Evolutionary conservation across 257 asterid species (phyloP), one percentile per base, ranked within the genome.

Genomic region (Mentha longifolia): DNA sequence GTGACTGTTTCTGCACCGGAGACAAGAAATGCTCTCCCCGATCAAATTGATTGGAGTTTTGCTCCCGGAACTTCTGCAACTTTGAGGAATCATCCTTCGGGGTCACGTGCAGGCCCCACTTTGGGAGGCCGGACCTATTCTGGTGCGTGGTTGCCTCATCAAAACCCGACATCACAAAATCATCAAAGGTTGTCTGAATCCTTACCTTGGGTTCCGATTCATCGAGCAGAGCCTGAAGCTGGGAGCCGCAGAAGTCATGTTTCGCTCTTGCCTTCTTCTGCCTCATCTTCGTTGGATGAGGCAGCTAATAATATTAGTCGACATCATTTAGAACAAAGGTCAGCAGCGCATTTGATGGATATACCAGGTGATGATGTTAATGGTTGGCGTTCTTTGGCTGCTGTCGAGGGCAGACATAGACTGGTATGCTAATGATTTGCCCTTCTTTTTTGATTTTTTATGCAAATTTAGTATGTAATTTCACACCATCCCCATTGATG

Each of bases 391-490:
- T 85, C 92, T 67, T 68, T 81, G 54, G 84, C 92, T 67, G 85
- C 90, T 66, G 88, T 82, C 46, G 95, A 88, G 75, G 85, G 90
- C 70, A 85, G 97, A 67, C 92, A 87, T 35, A 89, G 95, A 79
- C 79, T 91, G 86, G 89, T 86, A 79, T 41, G 74, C 77, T 68
- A 74, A 50, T 45, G 1, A 16, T 35, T 58, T 52, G 9, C 37
- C 37, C 78, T 52, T 10, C 61, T 35, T 62, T 68, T 57, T 55
- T 5, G 39, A 42, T 72, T 25, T 55, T 52, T 68, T 37, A 30
- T 37, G 67, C 66, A 45, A 61, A 22, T 77, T 37, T 67, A 30
- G 46, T 67, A 30, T 45, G 47, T 69, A 46, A 45, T 11, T 20
- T 42, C 46, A 49, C 35, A 39, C 30, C 50, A 51, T 75, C 45